Conservation (phyloP, 306 rosid genomes). For the Prinsepia uniflora region DNA sequence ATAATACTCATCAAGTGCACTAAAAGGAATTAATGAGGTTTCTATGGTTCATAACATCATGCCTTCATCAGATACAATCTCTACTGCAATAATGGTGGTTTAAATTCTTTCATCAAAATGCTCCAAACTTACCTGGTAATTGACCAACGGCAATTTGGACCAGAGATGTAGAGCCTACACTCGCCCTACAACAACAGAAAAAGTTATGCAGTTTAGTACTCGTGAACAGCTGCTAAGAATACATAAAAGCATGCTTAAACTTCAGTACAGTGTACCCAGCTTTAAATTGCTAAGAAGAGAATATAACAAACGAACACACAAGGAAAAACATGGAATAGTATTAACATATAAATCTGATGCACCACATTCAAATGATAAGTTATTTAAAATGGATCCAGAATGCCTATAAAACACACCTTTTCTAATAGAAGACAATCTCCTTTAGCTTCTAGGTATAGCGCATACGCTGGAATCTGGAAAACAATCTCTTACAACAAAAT, state of each 20-base stretch:
- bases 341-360: not conserved
- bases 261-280: constrained; percentile 11
- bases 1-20: not conserved
- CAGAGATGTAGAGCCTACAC: constrained; percentile 7
- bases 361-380: not conserved
- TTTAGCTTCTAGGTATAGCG: not conserved
- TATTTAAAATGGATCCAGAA: not conserved
- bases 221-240: not conserved
- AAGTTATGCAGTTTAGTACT: constrained; percentile 1
- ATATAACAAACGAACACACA: not conserved
- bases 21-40: not conserved
- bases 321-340: not conserved
- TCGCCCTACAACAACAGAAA: constrained; percentile 4
- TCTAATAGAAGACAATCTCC: constrained; percentile 2
- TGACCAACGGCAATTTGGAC: constrained; percentile 7
- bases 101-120: not conserved
- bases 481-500: not conserved
- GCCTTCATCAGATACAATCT: constrained; percentile 17
- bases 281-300: not conserved
- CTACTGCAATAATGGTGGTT: not conserved
- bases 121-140: not conserved
- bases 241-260: constrained; percentile 1
- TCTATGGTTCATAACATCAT: not conserved
- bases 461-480: not conserved
- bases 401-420: not conserved